Evolutionary conservation across 2,329 filamentous ascomycete genomes (phyloP).

Genomic region (Fusarium sp.): DNA sequence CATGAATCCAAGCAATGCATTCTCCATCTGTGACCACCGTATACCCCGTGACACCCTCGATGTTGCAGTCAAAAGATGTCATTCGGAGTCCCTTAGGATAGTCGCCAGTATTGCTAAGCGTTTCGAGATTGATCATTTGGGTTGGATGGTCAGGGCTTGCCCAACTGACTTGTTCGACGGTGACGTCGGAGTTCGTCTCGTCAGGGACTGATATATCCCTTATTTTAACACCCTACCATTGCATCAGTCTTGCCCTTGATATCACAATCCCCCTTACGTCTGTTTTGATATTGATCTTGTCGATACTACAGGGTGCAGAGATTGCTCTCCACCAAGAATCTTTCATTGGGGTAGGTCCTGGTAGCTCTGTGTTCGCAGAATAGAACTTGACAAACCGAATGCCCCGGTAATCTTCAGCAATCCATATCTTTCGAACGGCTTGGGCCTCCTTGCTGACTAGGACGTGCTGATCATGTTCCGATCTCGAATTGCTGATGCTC

Average conservation of each 20-base stretch:
- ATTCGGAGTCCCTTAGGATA: background rate
- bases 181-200: background rate
- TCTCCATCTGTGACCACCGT: constrained; percentile 6
- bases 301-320: background rate
- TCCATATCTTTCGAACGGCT: constrained; percentile 18
- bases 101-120: background rate
- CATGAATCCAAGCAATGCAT: background rate
- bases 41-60: background rate
- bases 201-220: background rate
- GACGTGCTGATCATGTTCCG: background rate
- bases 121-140: background rate
- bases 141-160: background rate
- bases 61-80: background rate
- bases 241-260: background rate
- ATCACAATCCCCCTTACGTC: background rate
- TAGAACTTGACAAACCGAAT: constrained; percentile 19
- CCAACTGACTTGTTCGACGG: background rate
- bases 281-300: constrained; percentile 3
- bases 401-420: constrained; percentile 33
- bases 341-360: constrained; percentile 19
- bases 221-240: background rate
- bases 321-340: constrained; percentile 28
- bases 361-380: constrained; percentile 2
- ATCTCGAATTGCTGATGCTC: constrained; percentile 7
- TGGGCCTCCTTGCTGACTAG: constrained; percentile 7